Conservation (phyloP, 306 rosid species). For the Glycine tomentella region DNA sequence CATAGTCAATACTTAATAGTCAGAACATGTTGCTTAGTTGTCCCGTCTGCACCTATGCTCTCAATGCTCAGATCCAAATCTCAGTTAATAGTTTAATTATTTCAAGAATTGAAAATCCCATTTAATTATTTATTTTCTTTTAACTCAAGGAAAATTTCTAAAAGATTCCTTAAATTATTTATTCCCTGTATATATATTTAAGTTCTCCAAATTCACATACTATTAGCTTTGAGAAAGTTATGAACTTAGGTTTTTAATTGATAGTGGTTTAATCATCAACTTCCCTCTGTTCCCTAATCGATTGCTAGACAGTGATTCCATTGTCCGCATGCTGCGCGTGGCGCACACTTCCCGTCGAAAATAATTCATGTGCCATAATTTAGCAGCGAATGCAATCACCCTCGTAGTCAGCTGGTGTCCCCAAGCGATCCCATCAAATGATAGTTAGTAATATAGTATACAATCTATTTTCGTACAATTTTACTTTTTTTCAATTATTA, state of each 20-base stretch:
- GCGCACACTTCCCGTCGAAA: neutral
- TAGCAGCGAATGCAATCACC: slow-evolving; percentile 27
- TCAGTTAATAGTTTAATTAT: slow-evolving; percentile 22
- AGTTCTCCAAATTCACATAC: too few species aligned
- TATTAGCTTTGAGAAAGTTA: neutral
- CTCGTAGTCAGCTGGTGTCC: slow-evolving; percentile 1
- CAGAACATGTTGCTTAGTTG: slow-evolving; percentile 40
- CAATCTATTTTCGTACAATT: neutral
- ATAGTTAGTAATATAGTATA: neutral
- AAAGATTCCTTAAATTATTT: neutral
- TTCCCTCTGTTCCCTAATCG: slow-evolving; percentile 29
- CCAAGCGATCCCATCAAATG: neutral
- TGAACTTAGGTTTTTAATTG: neutral
- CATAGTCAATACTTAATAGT: neutral
- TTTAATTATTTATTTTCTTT: slow-evolving; percentile 34
- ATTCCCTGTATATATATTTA: too few species aligned
- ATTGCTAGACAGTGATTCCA: slow-evolving; percentile 18
- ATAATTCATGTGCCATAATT: neutral
- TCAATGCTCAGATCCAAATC: slow-evolving; percentile 51
- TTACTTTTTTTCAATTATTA: neutral
- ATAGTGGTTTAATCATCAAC: slow-evolving; percentile 37
- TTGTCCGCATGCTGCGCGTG: slow-evolving; percentile 35
- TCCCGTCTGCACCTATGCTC: slow-evolving; percentile 6
- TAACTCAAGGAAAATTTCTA: neutral
- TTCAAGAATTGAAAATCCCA: slow-evolving; percentile 33